A percentile compares a stretch with the other conserved stretches of the same genome.
Conservation (phyloP, 257 asterid genomes). For the Fraxinus cuspidata region DNA sequence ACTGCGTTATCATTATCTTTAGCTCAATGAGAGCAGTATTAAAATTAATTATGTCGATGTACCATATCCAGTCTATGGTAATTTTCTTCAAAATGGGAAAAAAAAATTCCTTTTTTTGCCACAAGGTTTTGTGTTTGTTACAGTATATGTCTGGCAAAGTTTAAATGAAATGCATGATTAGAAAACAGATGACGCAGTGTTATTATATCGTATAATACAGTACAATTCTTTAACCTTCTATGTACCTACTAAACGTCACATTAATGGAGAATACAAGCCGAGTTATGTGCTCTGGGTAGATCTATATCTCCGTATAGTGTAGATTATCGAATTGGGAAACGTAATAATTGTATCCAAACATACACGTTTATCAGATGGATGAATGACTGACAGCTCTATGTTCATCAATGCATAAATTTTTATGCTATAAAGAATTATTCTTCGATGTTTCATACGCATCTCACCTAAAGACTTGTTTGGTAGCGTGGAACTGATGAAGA, state of each 20-base stretch:
- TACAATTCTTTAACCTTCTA: not conserved
- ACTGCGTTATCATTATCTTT: slow-evolving; percentile 37
- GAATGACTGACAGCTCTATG: not conserved
- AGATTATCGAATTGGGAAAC: not conserved
- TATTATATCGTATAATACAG: not conserved
- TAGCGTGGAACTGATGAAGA: slow-evolving; percentile 19
- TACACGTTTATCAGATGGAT: not conserved
- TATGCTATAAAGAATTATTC: not conserved
- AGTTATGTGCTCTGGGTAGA: not conserved
- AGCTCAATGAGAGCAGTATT: slow-evolving; percentile 34
- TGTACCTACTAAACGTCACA: not conserved
- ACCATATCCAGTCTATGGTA: too few species aligned
- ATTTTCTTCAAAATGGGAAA: too few species aligned
- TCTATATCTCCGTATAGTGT: not conserved
- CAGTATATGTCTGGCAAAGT: too few species aligned
- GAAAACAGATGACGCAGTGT: too few species aligned
- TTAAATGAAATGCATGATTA: not conserved
- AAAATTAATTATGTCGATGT: not conserved
- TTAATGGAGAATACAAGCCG: not conserved
- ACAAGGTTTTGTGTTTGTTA: too few species aligned
- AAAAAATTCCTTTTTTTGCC: too few species aligned
- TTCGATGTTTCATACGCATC: not conserved
- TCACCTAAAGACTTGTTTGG: slow-evolving; percentile 25
- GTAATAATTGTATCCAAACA: not conserved
- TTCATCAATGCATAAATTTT: not conserved